Conservation (phyloP, 129 eudicot genomes). For the Scalesia atractyloides region DNA sequence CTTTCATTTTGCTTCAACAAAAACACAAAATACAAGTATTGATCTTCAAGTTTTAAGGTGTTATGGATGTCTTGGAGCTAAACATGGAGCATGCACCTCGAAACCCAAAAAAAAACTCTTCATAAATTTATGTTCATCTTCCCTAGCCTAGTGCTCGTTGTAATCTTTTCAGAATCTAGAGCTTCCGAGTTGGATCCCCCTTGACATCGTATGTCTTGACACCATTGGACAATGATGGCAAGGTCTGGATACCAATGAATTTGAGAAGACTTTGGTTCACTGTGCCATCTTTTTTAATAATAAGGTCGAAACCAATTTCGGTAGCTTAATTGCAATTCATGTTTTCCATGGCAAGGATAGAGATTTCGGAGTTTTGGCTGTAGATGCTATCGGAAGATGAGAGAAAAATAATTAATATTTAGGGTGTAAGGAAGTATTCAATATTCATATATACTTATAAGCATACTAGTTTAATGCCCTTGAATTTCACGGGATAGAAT, state of each 20-base stretch:
- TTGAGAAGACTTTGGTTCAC: background rate
- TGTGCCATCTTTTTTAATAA: background rate
- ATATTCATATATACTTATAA: too few species aligned
- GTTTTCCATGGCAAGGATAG: constrained; percentile 1
- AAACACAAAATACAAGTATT: too few species aligned
- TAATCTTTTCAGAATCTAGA: too few species aligned
- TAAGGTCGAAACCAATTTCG: background rate
- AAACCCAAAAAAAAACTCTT: too few species aligned
- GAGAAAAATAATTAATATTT: background rate
- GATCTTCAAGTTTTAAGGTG: too few species aligned
- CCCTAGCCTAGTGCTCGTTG: too few species aligned
- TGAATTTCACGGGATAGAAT: too few species aligned
- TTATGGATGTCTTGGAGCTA: too few species aligned
- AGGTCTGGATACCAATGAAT: background rate
- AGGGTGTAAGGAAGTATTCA: background rate
- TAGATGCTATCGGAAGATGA: background rate
- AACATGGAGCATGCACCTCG: too few species aligned
- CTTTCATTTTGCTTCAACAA: too few species aligned
- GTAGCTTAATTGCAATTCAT: background rate
- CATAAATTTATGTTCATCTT: too few species aligned
- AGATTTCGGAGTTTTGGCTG: background rate
- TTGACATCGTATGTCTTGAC: background rate
- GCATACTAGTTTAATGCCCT: too few species aligned
- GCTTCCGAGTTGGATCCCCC: background rate
- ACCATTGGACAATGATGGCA: background rate